phyloP scores from a whole-genome alignment of 1,284 basidiomycete species.

The Phylloboletellus chloephorus region DNA sequence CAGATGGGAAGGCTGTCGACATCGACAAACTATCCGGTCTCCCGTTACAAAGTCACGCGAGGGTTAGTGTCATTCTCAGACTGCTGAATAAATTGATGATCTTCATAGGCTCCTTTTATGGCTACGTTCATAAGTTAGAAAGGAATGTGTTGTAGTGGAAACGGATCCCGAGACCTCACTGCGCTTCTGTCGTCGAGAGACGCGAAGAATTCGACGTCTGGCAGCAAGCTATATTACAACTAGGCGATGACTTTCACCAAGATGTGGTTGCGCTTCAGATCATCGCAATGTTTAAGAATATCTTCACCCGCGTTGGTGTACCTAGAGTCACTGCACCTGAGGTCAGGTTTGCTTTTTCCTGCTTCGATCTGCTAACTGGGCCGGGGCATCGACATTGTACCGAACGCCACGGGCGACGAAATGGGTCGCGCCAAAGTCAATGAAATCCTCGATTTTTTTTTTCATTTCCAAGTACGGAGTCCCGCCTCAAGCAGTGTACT shows the following conservation, averaged over 20 bases:
- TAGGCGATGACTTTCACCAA: conserved; percentile 98
- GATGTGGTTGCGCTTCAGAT: conserved; percentile 95
- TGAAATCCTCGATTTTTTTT: conserved; percentile 88
- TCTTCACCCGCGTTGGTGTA: conserved; percentile 93
- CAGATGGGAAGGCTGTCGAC: conserved; percentile 93
- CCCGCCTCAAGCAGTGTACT: conserved; percentile 99
- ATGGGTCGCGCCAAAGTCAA: conserved; percentile 99
- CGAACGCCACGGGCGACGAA: conserved; percentile 96
- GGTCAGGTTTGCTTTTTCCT: conserved; percentile 43
- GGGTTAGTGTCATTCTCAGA: conserved; percentile 41
- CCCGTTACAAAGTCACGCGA: conserved; percentile 95
- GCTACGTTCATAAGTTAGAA: conserved; percentile 98
- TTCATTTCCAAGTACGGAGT: conserved; percentile 96
- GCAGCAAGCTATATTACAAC: conserved; percentile 99
- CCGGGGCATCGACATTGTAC: conserved; percentile 95
- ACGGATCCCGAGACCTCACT: conserved; percentile 66
- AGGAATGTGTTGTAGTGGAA: conserved; percentile 61
- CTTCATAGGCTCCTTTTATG: conserved; percentile 94
- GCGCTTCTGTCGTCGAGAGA: conserved; percentile 47
- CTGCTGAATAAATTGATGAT: conserved; percentile 1
- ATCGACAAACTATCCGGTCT: conserved; percentile 95
- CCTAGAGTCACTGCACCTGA: conserved; percentile 96
- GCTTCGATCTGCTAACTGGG: conserved; percentile 1
- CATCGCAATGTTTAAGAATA: conserved; percentile 99
- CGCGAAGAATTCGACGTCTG: conserved; percentile 82